These are phyloP conservation scores for Neodidymelliopsis sp. DNA, from an alignment of 2,329 filamentous ascomycete genomes.

Conservation along the genomic window DNA sequence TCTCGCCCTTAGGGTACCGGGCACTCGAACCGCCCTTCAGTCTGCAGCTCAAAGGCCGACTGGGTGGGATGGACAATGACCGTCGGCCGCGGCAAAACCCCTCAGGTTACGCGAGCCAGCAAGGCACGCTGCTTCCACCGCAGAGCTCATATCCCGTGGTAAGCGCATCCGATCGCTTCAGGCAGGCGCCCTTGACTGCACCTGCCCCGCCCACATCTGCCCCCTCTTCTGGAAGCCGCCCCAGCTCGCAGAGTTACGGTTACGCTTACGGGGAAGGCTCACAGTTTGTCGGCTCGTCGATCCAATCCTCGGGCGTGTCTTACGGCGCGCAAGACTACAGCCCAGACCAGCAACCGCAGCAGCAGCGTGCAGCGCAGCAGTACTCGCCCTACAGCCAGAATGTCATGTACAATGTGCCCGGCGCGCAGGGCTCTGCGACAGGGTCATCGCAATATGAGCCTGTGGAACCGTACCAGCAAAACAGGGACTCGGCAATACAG, in stretches of 20 bases:
- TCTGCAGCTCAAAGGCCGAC: slow-evolving; percentile 61
- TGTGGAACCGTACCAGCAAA: slow-evolving; percentile 78
- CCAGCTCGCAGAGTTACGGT: slow-evolving; percentile 53
- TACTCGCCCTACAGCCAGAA: slow-evolving; percentile 65
- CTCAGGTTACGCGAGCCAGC: slow-evolving; percentile 66
- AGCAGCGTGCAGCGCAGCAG: slow-evolving; percentile 60
- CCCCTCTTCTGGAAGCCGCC: slow-evolving; percentile 49
- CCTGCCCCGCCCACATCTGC: slow-evolving; percentile 53
- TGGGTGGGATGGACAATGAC: slow-evolving; percentile 78
- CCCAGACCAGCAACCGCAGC: slow-evolving; percentile 56
- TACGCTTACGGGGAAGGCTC: slow-evolving; percentile 64
- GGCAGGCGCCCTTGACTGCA: slow-evolving; percentile 55
- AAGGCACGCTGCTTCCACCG: slow-evolving; percentile 56
- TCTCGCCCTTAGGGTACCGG: slow-evolving; percentile 72
- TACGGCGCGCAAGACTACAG: slow-evolving; percentile 71
- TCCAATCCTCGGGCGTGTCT: slow-evolving; percentile 59
- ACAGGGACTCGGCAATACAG: slow-evolving; percentile 71
- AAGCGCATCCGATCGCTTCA: slow-evolving; percentile 57
- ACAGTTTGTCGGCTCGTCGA: slow-evolving; percentile 64
- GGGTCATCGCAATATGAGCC: slow-evolving; percentile 74
- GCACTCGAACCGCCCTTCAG: slow-evolving; percentile 64
- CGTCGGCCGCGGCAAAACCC: slow-evolving; percentile 77
- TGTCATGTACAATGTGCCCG: slow-evolving; percentile 79
- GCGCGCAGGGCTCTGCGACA: slow-evolving; percentile 47
- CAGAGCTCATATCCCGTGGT: slow-evolving; percentile 54